Evolutionary conservation across 495 filamentous ascomycete genomes (phyloP).

Genomic region (Neurospora sp.): DNA sequence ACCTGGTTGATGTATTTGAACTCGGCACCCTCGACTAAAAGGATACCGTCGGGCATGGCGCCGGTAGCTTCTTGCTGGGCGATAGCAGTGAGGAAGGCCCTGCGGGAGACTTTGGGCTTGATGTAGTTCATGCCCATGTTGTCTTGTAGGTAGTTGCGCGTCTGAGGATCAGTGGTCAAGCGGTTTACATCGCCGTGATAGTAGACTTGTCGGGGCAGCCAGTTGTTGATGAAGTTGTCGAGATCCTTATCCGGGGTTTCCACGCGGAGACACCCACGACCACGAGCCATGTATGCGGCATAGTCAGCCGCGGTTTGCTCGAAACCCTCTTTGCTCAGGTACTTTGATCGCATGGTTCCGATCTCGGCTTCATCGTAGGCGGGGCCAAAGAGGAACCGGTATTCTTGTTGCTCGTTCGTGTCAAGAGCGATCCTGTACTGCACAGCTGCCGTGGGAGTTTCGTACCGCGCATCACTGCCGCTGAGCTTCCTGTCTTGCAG

Average conservation of each 20-base stretch:
- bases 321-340: constrained; percentile 41
- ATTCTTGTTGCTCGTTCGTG: constrained; percentile 29
- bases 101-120: constrained; percentile 37
- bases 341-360: constrained; percentile 32
- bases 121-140: constrained; percentile 54
- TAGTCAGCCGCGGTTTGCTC: constrained; percentile 32
- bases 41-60: constrained; percentile 48
- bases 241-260: constrained; percentile 45
- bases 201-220: constrained; percentile 46
- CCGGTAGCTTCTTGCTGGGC: constrained; percentile 42
- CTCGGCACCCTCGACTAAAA: constrained; percentile 42
- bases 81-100: constrained; percentile 37
- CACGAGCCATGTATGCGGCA: constrained; percentile 37
- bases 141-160: constrained; percentile 48
- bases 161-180: constrained; percentile 48
- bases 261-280: constrained; percentile 40
- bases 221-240: constrained; percentile 50
- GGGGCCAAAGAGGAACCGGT: constrained; percentile 46
- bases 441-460: constrained; percentile 43
- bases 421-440: constrained; percentile 39
- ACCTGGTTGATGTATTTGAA: constrained; percentile 52
- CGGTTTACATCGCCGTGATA: constrained; percentile 50
- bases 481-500: constrained; percentile 26
- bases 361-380: constrained; percentile 43
- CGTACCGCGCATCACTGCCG: constrained; percentile 41